Base-by-base conservation (phyloP, 345 rosid genomes). In the Lepidium africanum region DNA sequence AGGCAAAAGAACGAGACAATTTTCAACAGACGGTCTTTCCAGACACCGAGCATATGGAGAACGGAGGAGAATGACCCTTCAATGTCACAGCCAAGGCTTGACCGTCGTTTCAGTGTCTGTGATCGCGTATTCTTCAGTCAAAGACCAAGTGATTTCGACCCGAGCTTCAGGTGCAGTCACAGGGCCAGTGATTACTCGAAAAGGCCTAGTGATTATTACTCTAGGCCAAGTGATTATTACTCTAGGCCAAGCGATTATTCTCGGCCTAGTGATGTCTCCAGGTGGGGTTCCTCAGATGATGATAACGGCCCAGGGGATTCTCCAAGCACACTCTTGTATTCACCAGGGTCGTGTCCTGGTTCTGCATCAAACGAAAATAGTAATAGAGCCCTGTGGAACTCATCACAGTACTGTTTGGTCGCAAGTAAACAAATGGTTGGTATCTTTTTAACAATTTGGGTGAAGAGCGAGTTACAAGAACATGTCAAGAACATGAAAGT, bases 381-480 rank as follows among this genome's bases (percentile, higher is more conserved):
- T 12, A 69, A 84, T 59, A 86, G 86, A 64, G 79, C 82, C 55
- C 87, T 86, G 3, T 90, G 91, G 79, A 81, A 77, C 69, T 88
- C 99, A 33, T 75, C 78, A 2, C 86, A 90, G 77, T 94, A 94
- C 73, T 85, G 96, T 69, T 73, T 89, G 62, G 99, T 89, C 47
- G 96, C 97, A 41, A 89, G 96, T 71, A 91, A 89, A 71, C 97
- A 94, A 72, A 94, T 94, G 99, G 99, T 94, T 11, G 99, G 99
- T 69, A 79, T 94, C 48, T 91, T 91, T 69, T 85, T 94, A 51
- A 94, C 99, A 1, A 78, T 94, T 48, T 94, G 99, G 99, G 99
- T 87, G 56, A 86, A 88, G 79, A 85, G 89, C 14, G 97, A 94
- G 63, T 73, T 94, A 62, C 83, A 90, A 67, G 99, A 94, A 65